These are phyloP conservation scores for Komagataella mondaviorum DNA, from an alignment of 805 yeast species.

Conservation along the genomic window DNA sequence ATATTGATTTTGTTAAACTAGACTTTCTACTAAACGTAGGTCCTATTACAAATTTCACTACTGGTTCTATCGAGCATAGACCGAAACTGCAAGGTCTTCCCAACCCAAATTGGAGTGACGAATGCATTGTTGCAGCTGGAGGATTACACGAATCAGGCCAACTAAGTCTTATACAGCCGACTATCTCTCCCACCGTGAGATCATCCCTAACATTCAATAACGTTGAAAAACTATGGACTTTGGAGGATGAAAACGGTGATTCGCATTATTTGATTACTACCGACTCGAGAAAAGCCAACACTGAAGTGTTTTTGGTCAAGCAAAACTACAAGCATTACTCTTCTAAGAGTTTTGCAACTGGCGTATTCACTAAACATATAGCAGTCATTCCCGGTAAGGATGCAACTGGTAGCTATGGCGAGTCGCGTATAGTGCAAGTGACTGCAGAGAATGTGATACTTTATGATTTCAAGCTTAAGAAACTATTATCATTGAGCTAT, in stretches of 20 bases:
- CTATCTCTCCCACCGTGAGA: conserved; percentile 53
- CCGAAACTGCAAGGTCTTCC: conserved; percentile 40
- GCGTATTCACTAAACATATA: conserved; percentile 52
- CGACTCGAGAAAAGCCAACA: conserved; percentile 45
- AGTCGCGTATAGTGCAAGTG: conserved; percentile 45
- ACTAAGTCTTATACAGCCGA: conserved; percentile 50
- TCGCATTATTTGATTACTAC: conserved; percentile 59
- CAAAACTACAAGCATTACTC: conserved; percentile 49
- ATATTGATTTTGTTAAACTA: conserved; percentile 24
- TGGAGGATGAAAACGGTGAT: conserved; percentile 22
- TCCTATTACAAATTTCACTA: conserved; percentile 55
- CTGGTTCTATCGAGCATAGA: conserved; percentile 32
- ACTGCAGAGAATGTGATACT: conserved; percentile 51
- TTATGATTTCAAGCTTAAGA: conserved; percentile 48
- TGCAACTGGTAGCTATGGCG: conserved; percentile 1
- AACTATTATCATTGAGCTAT: conserved; percentile 28
- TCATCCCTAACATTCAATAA: conserved; percentile 62
- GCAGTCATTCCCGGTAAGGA: conserved; percentile 27
- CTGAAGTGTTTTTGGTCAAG: conserved; percentile 55
- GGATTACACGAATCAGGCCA: conserved; percentile 47
- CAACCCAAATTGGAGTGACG: conserved; percentile 56
- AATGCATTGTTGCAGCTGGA: conserved; percentile 54
- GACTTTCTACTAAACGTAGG: conserved; percentile 57
- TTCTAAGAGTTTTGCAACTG: conserved; percentile 48
- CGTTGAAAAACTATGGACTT: conserved; percentile 66